Conservation (phyloP, 768 basidiomycete genomes). For the Tylopilus felleus region DNA sequence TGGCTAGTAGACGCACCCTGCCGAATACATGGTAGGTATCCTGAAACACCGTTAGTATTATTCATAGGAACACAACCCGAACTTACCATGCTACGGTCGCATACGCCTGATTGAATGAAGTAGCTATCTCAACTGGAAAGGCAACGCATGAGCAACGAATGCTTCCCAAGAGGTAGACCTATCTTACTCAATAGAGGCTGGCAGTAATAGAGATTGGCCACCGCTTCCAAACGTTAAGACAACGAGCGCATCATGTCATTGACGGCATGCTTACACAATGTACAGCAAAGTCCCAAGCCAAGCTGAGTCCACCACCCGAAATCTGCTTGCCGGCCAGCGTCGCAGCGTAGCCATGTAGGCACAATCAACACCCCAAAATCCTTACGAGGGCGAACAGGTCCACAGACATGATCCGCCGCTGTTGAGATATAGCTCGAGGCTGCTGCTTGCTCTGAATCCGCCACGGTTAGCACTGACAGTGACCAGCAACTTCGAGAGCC, state of each 20-base stretch:
- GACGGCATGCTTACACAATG: constrained; percentile 36
- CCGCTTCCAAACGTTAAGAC: constrained; percentile 24
- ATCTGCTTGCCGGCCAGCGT: constrained; percentile 35
- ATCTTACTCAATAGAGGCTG: constrained; percentile 71
- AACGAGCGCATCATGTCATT: neutral
- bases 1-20: constrained; percentile 42
- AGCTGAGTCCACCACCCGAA: constrained; percentile 40
- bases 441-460: constrained; percentile 6
- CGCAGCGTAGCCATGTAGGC: constrained; percentile 40
- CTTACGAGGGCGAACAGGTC: constrained; percentile 1
- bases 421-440: neutral
- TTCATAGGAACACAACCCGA: neutral
- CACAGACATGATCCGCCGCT: neutral
- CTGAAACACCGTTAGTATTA: constrained; percentile 28
- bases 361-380: constrained; percentile 48
- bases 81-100: constrained; percentile 33
- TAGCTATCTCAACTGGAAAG: constrained; percentile 31
- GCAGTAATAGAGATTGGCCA: constrained; percentile 78
- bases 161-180: neutral
- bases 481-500: constrained; percentile 14
- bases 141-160: neutral
- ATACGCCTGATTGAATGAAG: constrained; percentile 36
- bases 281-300: constrained; percentile 47
- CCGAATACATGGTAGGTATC: constrained; percentile 65
- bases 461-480: constrained; percentile 10